phyloP scores from a whole-genome alignment of 2,329 filamentous ascomycete genomes.

The Fusarium sp. region DNA sequence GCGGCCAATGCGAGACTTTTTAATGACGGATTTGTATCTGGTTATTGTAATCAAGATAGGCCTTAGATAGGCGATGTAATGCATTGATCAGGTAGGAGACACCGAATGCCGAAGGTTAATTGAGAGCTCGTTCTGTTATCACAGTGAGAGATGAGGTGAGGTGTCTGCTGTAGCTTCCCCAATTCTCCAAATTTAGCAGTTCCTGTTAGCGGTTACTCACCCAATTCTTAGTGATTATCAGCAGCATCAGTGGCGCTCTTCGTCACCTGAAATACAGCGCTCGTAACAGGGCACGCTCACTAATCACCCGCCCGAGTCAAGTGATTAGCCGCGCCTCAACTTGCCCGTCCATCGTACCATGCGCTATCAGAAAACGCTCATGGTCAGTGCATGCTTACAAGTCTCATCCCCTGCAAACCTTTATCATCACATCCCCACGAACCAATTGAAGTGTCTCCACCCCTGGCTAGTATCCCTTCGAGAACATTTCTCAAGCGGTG shows the following conservation, averaged over 20 bases:
- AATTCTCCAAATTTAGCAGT: too few species aligned
- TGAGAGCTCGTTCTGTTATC: not conserved
- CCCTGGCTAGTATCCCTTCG: conserved; percentile 30
- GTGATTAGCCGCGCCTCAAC: conserved; percentile 24
- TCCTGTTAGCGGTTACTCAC: not conserved
- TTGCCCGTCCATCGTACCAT: conserved; percentile 20
- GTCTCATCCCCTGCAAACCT: conserved; percentile 13
- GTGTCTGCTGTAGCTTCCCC: not conserved
- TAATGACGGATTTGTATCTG: conserved; percentile 34
- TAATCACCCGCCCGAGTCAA: conserved; percentile 11
- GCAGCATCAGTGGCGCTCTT: not conserved
- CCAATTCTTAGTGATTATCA: not conserved
- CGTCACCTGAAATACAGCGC: not conserved
- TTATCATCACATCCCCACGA: conserved; percentile 14
- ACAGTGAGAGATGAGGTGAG: not conserved
- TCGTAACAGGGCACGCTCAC: not conserved
- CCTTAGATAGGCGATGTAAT: conserved; percentile 33
- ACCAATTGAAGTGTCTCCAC: conserved; percentile 10
- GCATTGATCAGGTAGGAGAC: conserved; percentile 23
- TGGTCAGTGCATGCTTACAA: conserved; percentile 24
- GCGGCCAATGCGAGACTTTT: conserved; percentile 23
- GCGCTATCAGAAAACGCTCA: conserved; percentile 25
- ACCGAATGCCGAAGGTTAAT: conserved; percentile 24
- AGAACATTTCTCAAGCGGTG: conserved; percentile 30
- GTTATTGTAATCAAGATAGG: conserved; percentile 28